Conservation (phyloP, 2,329 filamentous ascomycete genomes). For the Mycocentrospora acerina region DNA sequence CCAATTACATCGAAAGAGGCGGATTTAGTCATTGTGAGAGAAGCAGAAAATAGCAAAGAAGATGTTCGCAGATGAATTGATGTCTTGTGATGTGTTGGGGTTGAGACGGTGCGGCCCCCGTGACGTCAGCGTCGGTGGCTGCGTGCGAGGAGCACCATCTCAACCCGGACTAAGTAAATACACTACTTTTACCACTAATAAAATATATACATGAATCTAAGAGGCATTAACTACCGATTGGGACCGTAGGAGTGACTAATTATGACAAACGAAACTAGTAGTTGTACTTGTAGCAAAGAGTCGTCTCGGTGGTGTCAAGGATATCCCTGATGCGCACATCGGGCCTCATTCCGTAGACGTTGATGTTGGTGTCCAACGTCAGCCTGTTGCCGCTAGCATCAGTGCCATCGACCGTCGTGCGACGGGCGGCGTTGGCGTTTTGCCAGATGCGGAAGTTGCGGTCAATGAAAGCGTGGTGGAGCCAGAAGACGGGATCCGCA, state of each 20-base stretch:
- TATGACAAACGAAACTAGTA: slow-evolving; percentile 29
- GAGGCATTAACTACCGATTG: no score
- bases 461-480: slow-evolving; percentile 55
- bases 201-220: no score
- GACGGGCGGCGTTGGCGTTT: slow-evolving; percentile 28
- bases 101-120: no score
- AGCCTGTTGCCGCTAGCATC: slow-evolving; percentile 26
- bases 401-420: slow-evolving; percentile 44
- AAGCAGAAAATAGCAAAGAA: no score
- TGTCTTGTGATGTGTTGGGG: no score
- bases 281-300: slow-evolving; percentile 40
- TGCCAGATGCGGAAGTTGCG: slow-evolving; percentile 56
- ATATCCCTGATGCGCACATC: slow-evolving; percentile 32
- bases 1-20: slow-evolving; percentile 30
- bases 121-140: no score
- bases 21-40: slow-evolving; percentile 19
- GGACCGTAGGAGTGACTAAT: no score
- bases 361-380: slow-evolving; percentile 29
- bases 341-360: slow-evolving; percentile 29
- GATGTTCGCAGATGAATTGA: neutral
- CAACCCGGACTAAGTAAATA: no score
- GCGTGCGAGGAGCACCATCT: no score
- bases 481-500: slow-evolving; percentile 48
- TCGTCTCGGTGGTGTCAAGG: slow-evolving; percentile 26
- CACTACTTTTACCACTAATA: no score